These are phyloP conservation scores for Phytophthora pistaciae DNA, from an alignment of 352 stramenopile genomes.

Conservation along the genomic window DNA sequence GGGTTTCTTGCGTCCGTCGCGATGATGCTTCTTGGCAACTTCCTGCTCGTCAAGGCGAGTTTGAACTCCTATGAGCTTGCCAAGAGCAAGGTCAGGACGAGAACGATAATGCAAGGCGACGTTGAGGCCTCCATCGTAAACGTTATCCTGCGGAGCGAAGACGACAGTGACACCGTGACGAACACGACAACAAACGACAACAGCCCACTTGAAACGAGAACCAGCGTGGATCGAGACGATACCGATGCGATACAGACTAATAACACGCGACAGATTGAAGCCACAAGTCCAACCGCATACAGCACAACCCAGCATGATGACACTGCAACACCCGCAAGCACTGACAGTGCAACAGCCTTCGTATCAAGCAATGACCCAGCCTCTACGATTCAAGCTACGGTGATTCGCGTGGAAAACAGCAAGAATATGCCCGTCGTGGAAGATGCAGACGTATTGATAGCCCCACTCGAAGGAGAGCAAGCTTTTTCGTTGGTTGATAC, in stretches of 20 bases:
- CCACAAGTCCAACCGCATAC: background rate
- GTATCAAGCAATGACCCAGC: background rate
- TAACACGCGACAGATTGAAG: background rate
- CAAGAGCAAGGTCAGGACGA: background rate
- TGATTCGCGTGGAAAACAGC: background rate
- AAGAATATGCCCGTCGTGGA: background rate
- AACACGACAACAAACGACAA: background rate
- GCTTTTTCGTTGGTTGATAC: background rate
- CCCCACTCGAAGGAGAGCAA: background rate
- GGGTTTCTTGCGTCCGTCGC: background rate
- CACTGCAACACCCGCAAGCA: too few species aligned
- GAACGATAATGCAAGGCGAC: background rate
- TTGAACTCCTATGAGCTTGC: constrained; percentile 3
- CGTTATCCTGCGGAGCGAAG: background rate
- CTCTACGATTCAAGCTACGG: background rate
- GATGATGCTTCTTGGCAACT: constrained; percentile 4
- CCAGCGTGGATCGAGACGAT: background rate
- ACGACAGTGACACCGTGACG: background rate
- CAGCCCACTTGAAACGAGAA: background rate
- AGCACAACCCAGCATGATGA: background rate
- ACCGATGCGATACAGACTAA: background rate
- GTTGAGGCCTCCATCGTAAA: background rate
- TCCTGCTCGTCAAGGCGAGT: background rate
- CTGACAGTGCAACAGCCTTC: background rate
- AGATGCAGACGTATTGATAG: background rate